A percentile compares a stretch with the other conserved stretches of the same genome.
These are phyloP conservation scores for Suhomyces yuchorum DNA, from an alignment of 1,139 yeast genomes.

Conservation along the genomic window DNA sequence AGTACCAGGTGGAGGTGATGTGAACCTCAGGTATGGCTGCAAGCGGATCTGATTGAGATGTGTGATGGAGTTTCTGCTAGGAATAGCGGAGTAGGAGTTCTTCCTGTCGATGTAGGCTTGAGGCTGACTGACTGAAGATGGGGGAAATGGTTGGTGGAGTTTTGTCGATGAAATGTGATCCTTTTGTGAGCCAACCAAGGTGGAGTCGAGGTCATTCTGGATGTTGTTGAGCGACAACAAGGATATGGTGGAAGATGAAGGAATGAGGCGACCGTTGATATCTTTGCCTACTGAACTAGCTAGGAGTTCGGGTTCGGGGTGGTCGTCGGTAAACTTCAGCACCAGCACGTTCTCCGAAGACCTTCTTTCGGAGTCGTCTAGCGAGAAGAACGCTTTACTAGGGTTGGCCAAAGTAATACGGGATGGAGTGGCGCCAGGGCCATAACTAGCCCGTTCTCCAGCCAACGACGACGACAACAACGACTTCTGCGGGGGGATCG, in stretches of 20 bases:
- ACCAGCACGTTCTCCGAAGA: conserved; percentile 6
- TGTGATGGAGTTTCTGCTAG: conserved; percentile 36
- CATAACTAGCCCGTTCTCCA: conserved; percentile 17
- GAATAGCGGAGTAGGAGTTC: conserved; percentile 27
- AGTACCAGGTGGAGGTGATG: conserved; percentile 28
- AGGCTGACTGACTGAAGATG: conserved; percentile 7
- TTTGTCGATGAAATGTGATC: conserved; percentile 3
- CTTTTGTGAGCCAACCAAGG: conserved; percentile 3
- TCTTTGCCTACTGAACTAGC: conserved; percentile 59
- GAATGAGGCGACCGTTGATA: conserved; percentile 50
- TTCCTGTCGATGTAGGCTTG: conserved; percentile 24
- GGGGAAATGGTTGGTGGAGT: conserved; percentile 9
- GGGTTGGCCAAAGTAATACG: neutral
- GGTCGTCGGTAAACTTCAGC: conserved; percentile 32
- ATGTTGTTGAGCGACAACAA: conserved; percentile 46
- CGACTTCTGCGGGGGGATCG: conserved; percentile 22
- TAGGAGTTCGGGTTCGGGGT: conserved; percentile 55
- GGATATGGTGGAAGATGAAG: conserved; percentile 58
- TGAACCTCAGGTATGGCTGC: conserved; percentile 40
- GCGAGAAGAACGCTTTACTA: conserved; percentile 10
- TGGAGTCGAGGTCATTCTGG: conserved; percentile 14
- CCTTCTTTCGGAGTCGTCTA: conserved; percentile 7
- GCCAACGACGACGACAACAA: conserved; percentile 33
- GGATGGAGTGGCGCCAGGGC: neutral
- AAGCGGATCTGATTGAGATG: conserved; percentile 36